Percentiles rank a stretch among this genome's conserved stretches.
Conservation (phyloP, 2,329 filamentous ascomycete genomes). For the Leptographium radiaticola region DNA sequence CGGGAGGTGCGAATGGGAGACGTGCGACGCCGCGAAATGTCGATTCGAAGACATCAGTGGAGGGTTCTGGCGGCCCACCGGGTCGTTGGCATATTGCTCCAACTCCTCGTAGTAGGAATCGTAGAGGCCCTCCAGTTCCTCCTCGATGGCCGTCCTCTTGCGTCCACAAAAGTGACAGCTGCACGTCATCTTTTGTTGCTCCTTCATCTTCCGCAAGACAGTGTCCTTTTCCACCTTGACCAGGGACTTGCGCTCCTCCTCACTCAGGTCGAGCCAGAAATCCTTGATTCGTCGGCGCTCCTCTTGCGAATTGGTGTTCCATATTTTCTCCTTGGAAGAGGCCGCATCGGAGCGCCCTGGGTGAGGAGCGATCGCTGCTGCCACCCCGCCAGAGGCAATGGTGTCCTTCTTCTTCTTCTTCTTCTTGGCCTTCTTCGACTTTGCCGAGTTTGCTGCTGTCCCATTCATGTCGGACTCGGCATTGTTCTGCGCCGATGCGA, state of each 20-base stretch:
- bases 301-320: constrained; percentile 90
- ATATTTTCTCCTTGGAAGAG: constrained; percentile 73
- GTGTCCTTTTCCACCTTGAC: constrained; percentile 99
- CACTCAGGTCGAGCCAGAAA: constrained; percentile 90
- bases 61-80: constrained; percentile 47
- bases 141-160: constrained; percentile 93
- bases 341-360: constrained; percentile 8
- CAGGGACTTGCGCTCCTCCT: constrained; percentile 86
- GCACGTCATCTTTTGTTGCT: constrained; percentile 98
- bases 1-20: constrained; percentile 44
- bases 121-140: constrained; percentile 93
- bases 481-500: constrained; percentile 21
- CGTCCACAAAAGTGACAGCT: constrained; percentile 94
- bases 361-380: constrained; percentile 10
- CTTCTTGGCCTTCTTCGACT: constrained; percentile 51
- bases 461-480: constrained; percentile 20
- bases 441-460: constrained; percentile 18
- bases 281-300: constrained; percentile 96
- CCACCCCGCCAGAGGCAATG: neutral
- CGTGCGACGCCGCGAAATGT: constrained; percentile 41
- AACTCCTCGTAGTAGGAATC: constrained; percentile 98
- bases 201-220: constrained; percentile 98
- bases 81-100: constrained; percentile 86
- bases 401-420: constrained; percentile 48
- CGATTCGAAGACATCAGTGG: constrained; percentile 56